phyloP scores from a whole-genome alignment of 768 basidiomycete species.

The Lentinula boryana region DNA sequence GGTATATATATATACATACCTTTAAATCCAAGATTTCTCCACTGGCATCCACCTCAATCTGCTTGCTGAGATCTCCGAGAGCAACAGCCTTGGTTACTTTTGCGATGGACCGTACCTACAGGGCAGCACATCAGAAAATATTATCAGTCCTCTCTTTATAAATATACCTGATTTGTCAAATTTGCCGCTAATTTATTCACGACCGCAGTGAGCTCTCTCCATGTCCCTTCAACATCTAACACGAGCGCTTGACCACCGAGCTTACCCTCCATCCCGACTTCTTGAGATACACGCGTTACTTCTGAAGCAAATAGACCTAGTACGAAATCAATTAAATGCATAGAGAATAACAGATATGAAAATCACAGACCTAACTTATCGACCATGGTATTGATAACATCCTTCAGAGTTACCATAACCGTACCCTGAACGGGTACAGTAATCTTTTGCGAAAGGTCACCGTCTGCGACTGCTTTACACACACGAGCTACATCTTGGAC shows the following conservation, averaged over 20 bases:
- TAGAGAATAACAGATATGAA: not conserved
- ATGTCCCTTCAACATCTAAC: slow-evolving; percentile 85
- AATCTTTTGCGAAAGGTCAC: slow-evolving; percentile 66
- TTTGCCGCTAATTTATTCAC: slow-evolving; percentile 55
- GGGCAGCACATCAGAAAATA: slow-evolving; percentile 25
- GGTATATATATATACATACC: not conserved
- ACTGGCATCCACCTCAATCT: slow-evolving; percentile 64
- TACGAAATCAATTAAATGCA: not conserved
- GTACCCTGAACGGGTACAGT: slow-evolving; percentile 64
- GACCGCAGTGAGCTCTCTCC: slow-evolving; percentile 78
- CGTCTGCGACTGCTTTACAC: slow-evolving; percentile 65
- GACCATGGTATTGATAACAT: slow-evolving; percentile 57
- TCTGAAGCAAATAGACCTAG: slow-evolving; percentile 82
- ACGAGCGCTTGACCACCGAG: slow-evolving; percentile 85
- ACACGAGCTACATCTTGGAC: slow-evolving; percentile 69
- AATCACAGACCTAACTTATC: slow-evolving; percentile 15
- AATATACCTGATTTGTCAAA: slow-evolving; percentile 45
- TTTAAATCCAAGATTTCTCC: slow-evolving; percentile 88
- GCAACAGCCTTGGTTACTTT: slow-evolving; percentile 75
- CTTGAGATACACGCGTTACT: slow-evolving; percentile 79
- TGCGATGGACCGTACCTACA: slow-evolving; percentile 32
- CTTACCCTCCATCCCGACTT: slow-evolving; percentile 83
- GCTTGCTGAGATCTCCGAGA: slow-evolving; percentile 80
- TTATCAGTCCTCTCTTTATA: slow-evolving; percentile 27
- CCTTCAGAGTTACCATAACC: slow-evolving; percentile 69